These are phyloP conservation scores for Colletotrichum theobromicola DNA, from an alignment of 2,329 filamentous ascomycete species.

Conservation along the genomic window DNA sequence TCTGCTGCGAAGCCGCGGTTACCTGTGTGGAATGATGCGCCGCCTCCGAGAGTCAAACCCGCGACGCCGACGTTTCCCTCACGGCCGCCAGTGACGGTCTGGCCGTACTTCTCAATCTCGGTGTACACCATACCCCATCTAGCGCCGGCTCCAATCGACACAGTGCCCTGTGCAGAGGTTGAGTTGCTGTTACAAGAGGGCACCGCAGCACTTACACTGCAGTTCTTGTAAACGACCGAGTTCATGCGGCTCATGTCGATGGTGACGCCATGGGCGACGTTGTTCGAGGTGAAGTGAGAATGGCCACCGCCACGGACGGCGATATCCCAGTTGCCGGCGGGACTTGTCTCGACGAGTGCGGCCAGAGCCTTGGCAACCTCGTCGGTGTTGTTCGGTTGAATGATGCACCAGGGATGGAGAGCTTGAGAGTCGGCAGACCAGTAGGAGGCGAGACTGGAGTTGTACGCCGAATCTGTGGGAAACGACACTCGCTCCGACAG, in stretches of 20 bases:
- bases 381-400: conserved; percentile 24
- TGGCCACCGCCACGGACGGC: not conserved
- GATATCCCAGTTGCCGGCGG: not conserved
- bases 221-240: not conserved
- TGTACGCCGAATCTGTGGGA: not conserved
- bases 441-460: conserved; percentile 11
- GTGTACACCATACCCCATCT: not conserved
- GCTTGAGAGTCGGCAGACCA: conserved; percentile 26
- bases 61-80: conserved; percentile 26
- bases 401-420: conserved; percentile 31
- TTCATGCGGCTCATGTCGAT: not conserved
- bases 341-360: not conserved
- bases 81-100: not conserved
- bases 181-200: not conserved
- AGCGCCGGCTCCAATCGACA: not conserved
- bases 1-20: conserved; percentile 40
- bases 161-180: not conserved
- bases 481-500: not conserved
- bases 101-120: not conserved
- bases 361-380: conserved; percentile 27
- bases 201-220: not conserved
- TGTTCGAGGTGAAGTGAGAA: not conserved
- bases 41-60: conserved; percentile 33
- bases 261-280: not conserved
- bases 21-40: conserved; percentile 24